A percentile compares a stretch with the other conserved stretches of the same genome.
Conservation (phyloP, 371 early-diverging fungal species). For the Saksenaea oblongispora region DNA sequence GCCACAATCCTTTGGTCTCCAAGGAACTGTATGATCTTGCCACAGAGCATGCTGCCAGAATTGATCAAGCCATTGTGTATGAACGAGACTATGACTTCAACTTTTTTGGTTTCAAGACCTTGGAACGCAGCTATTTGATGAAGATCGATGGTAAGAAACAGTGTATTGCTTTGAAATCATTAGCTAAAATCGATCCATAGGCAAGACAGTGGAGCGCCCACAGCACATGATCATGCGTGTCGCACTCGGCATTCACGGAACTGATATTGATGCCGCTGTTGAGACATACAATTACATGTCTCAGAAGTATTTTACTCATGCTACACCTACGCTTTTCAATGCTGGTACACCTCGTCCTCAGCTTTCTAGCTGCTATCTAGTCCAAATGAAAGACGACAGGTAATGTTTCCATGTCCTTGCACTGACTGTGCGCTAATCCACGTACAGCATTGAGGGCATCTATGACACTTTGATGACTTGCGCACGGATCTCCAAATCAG, state of each 20-base stretch:
- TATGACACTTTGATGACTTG: conserved; percentile 97
- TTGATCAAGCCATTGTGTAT: conserved; percentile 93
- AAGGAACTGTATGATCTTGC: conserved; percentile 75
- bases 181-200: not conserved
- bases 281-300: conserved; percentile 98
- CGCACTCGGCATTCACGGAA: conserved; percentile 95
- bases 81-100: conserved; percentile 97
- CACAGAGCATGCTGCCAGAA: conserved; percentile 74
- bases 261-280: conserved; percentile 91
- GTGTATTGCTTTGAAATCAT: not conserved
- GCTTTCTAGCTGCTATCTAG: conserved; percentile 95
- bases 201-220: conserved; percentile 86
- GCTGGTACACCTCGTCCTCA: conserved; percentile 97
- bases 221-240: conserved; percentile 99
- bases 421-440: too few species aligned
- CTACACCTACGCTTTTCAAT: conserved; percentile 99
- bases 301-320: conserved; percentile 96
- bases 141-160: conserved; percentile 74
- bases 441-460: conserved; percentile 93
- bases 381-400: conserved; percentile 93
- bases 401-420: too few species aligned
- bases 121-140: conserved; percentile 96
- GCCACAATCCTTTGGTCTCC: conserved; percentile 87
- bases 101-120: conserved; percentile 99
- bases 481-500: conserved; percentile 98